Conservation (phyloP, 129 eudicot species). For the Dittrichia graveolens region DNA sequence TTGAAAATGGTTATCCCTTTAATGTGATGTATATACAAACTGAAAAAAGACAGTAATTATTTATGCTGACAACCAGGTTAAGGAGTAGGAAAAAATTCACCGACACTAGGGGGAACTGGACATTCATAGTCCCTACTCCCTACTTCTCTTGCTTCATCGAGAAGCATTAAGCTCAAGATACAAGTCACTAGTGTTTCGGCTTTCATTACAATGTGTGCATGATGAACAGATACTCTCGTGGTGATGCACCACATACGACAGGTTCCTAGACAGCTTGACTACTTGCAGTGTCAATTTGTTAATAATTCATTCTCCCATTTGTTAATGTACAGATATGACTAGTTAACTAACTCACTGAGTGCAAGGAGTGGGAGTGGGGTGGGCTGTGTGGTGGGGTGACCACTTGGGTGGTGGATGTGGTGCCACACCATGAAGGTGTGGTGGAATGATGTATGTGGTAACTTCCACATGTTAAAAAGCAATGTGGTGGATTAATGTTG, state of each 20-base stretch:
- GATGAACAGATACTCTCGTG: too few species aligned
- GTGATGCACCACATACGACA: too few species aligned
- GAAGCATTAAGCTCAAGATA: conserved; percentile 14
- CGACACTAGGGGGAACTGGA: conserved; percentile 1
- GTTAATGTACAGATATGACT: conserved; percentile 14
- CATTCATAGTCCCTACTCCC: not conserved
- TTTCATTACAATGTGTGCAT: too few species aligned
- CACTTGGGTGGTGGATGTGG: too few species aligned
- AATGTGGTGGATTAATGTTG: too few species aligned
- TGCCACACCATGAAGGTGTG: too few species aligned
- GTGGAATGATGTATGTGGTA: too few species aligned
- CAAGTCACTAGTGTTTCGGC: not conserved
- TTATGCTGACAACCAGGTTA: conserved; percentile 11
- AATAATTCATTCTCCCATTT: not conserved
- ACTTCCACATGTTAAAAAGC: too few species aligned
- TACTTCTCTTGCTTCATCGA: conserved; percentile 5
- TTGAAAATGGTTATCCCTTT: conserved; percentile 16
- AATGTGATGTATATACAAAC: not conserved
- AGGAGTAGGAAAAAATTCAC: not conserved
- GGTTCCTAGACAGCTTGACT: too few species aligned
- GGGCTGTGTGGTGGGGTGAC: too few species aligned
- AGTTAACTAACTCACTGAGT: conserved; percentile 1
- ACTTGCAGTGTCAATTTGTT: not conserved
- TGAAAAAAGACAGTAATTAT: not conserved
- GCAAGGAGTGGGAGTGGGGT: too few species aligned